Base-by-base conservation (phyloP, 495 filamentous ascomycete species). In the Trichoderma asperelloides region DNA sequence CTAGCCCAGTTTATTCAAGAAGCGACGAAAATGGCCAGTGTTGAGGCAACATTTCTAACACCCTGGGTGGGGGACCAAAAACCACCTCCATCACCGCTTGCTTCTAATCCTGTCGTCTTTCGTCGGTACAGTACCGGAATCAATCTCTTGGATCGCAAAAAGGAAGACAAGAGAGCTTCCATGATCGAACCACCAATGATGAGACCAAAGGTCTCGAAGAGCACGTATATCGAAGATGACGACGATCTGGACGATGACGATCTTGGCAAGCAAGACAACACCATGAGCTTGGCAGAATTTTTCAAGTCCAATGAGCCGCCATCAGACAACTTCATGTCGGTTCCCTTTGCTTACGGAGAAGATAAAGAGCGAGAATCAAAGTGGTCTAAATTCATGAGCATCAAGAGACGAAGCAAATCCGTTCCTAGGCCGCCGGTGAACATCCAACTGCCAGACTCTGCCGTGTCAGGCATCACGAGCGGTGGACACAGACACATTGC, bases 401-500 rank as follows among this genome's bases (percentile, higher is more conserved):
- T 45, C 40, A 47, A 25, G n/a, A 43, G 57, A 28, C 60, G 25
- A 55, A 64, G 65, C 15, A 23, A 49, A 62, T 66, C 21, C 64
- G 62, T 68, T 51, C 67, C 66, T 62, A 66, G 21, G 47, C 60
- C 71, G 37, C 30, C 72, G n/a, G 71, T 71, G 1, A 47, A 69
- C 0, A 73, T 84, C 40, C 69, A 68, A 63, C 70, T 84, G 21
- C 82, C 83, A 13, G 80, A 84, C 68, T 77, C 76, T 45, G 78
- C 82, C 1, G 75, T 81, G 11, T 76, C 77, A 11, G 76, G 78
- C 3, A 76, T 70, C 28, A 81, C 78, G 0, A 78, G 66, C 0
- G 73, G 68, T 2, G 81, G 82, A 2, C 72, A 78, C 65, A 74
- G 77, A 1, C 77, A 85, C 68, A 83, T 84, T 69, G 81, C 81